Percentiles rank a stretch among this genome's conserved stretches.
These are phyloP conservation scores for Garcileccinum viscosum DNA, from an alignment of 1,284 basidiomycete genomes.

Conservation along the genomic window DNA sequence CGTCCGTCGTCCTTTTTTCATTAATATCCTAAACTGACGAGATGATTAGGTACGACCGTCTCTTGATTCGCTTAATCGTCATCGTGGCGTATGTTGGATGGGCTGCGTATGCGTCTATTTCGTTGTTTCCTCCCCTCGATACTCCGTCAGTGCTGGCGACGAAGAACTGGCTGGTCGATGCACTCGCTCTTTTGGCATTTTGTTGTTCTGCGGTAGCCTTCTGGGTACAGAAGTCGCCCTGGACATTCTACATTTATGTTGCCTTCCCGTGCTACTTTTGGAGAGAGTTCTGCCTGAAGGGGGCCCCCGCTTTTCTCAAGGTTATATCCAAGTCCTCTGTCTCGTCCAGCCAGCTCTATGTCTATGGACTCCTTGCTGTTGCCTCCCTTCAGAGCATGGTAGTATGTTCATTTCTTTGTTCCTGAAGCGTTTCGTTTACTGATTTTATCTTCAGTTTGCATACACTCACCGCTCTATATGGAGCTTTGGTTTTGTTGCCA, in stretches of 20 bases:
- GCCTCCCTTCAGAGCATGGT: constrained; percentile 73
- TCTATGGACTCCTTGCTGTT: constrained; percentile 44
- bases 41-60: constrained; percentile 69
- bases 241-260: constrained; percentile 81
- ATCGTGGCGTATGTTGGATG: constrained; percentile 80
- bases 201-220: constrained; percentile 59
- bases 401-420: constrained; percentile 49
- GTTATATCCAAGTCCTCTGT: constrained; percentile 29
- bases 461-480: constrained; percentile 78
- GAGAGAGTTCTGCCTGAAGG: constrained; percentile 53
- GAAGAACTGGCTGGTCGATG: constrained; percentile 13
- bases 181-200: constrained; percentile 42
- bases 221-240: constrained; percentile 67
- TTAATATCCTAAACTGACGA: constrained; percentile 21
- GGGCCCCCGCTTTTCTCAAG: constrained; percentile 32
- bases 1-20: constrained; percentile 43
- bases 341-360: constrained; percentile 26
- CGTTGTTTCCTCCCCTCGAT: constrained; percentile 46
- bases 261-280: constrained; percentile 82
- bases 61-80: constrained; percentile 74
- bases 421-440: neutral
- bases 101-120: constrained; percentile 69
- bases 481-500: constrained; percentile 69
- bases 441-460: constrained; percentile 55
- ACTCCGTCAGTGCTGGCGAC: neutral